Evolutionary conservation across 1,139 yeast genomes (phyloP).

Genomic region (Yamadazyma diospyri): DNA sequence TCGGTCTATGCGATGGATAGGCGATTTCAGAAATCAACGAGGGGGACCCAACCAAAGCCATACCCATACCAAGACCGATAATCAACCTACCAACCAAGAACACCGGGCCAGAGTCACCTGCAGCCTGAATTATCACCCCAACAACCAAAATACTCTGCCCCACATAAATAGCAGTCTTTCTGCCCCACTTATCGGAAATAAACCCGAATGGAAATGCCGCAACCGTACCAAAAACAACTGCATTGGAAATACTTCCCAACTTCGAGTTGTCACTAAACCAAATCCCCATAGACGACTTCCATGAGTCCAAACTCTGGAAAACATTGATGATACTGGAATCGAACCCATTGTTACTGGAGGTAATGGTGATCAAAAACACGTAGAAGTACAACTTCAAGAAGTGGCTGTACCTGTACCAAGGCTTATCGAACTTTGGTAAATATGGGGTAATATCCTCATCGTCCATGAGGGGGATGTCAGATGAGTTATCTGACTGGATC

Average conservation of each 20-base stretch:
- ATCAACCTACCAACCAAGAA: conserved; percentile 36
- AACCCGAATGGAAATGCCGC: conserved; percentile 20
- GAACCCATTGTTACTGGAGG: conserved; percentile 49
- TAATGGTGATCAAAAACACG: conserved; percentile 38
- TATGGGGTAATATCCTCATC: conserved; percentile 5
- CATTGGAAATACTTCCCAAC: conserved; percentile 40
- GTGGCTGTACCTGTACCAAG: conserved; percentile 28
- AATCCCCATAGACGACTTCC: conserved; percentile 39
- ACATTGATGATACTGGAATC: conserved; percentile 53
- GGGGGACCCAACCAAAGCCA: conserved; percentile 36
- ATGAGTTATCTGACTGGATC: conserved; percentile 3
- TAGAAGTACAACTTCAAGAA: conserved; percentile 31
- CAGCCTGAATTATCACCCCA: conserved; percentile 42
- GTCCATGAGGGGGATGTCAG: background rate
- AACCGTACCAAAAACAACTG: conserved; percentile 20
- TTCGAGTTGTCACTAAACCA: conserved; percentile 47
- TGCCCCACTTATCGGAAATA: conserved; percentile 25
- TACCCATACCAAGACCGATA: conserved; percentile 40
- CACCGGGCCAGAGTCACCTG: conserved; percentile 35
- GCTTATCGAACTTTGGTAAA: conserved; percentile 10
- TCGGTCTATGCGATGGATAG: conserved; percentile 47
- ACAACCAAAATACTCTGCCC: conserved; percentile 26
- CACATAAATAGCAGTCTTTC: conserved; percentile 26
- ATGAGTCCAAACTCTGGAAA: conserved; percentile 38
- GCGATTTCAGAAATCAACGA: conserved; percentile 38